Evolutionary conservation across 495 filamentous ascomycete genomes (phyloP).

Genomic region (Chaetomium cochliodes): DNA sequence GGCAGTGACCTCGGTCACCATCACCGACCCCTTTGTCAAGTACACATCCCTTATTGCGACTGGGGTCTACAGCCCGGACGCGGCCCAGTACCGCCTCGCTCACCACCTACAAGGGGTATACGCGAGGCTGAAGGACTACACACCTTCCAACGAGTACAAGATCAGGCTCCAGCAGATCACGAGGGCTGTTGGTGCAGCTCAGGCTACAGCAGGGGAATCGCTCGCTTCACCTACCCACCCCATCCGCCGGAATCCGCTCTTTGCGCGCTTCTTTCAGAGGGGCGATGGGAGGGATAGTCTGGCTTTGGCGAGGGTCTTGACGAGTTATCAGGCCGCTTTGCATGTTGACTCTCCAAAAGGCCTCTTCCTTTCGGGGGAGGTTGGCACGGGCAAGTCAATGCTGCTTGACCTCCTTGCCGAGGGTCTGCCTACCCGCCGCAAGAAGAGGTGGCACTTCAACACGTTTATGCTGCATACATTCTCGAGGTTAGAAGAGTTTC

Average conservation of each 20-base stretch:
- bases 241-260: slow-evolving; percentile 51
- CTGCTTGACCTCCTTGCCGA: slow-evolving; percentile 68
- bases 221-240: slow-evolving; percentile 48
- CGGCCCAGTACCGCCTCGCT: slow-evolving; percentile 64
- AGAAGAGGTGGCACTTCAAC: slow-evolving; percentile 71
- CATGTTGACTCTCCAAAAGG: slow-evolving; percentile 61
- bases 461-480: slow-evolving; percentile 72
- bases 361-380: slow-evolving; percentile 66
- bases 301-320: slow-evolving; percentile 59
- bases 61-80: slow-evolving; percentile 58
- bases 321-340: slow-evolving; percentile 61
- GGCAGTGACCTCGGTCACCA: slow-evolving; percentile 51
- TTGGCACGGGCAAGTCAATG: slow-evolving; percentile 71
- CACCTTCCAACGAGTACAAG: slow-evolving; percentile 61
- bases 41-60: slow-evolving; percentile 63
- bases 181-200: slow-evolving; percentile 40
- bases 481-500: slow-evolving; percentile 59
- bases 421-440: slow-evolving; percentile 62
- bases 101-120: slow-evolving; percentile 70
- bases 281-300: slow-evolving; percentile 47
- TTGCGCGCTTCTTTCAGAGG: slow-evolving; percentile 44
- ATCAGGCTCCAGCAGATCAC: slow-evolving; percentile 53
- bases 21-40: slow-evolving; percentile 70
- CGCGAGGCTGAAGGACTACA: slow-evolving; percentile 63
- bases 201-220: slow-evolving; percentile 17